phyloP scores from a whole-genome alignment of 1,284 basidiomycete genomes.

The Paramarasmius palmivorus region DNA sequence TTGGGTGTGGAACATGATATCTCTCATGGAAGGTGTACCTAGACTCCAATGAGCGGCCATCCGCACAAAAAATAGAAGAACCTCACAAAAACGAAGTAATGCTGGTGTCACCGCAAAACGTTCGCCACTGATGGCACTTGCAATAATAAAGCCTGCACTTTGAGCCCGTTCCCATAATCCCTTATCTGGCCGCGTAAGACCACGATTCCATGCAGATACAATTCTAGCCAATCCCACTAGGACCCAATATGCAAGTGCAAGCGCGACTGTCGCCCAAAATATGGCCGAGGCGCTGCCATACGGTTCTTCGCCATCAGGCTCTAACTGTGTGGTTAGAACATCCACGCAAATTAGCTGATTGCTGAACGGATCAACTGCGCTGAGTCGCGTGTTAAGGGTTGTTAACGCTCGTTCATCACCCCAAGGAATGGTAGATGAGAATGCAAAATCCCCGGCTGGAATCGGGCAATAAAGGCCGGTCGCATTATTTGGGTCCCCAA shows the following conservation, averaged over 20 bases:
- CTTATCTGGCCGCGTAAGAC: conserved; percentile 55
- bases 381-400: conserved; percentile 82
- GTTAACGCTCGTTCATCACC: conserved; percentile 72
- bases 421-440: conserved; percentile 78
- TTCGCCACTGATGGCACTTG: conserved; percentile 93
- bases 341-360: conserved; percentile 83
- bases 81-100: conserved; percentile 82
- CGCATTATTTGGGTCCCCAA: conserved; percentile 42
- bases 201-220: conserved; percentile 80
- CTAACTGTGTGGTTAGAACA: conserved; percentile 77
- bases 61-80: conserved; percentile 17
- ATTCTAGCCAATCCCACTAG: conserved; percentile 80
- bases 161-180: conserved; percentile 71
- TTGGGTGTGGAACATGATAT: conserved; percentile 91
- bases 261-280: conserved; percentile 79
- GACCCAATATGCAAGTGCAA: conserved; percentile 82
- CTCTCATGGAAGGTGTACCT: conserved; percentile 92
- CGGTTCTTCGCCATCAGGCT: conserved; percentile 46
- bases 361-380: conserved; percentile 84
- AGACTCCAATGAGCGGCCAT: conserved; percentile 6
- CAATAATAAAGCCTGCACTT: conserved; percentile 82
- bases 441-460: conserved; percentile 73
- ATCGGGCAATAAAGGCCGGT: conserved; percentile 72
- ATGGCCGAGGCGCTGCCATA: conserved; percentile 80
- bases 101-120: conserved; percentile 83